These are phyloP conservation scores for Geotrichum aggregatum DNA, from an alignment of 1,139 yeast genomes.

Conservation along the genomic window DNA sequence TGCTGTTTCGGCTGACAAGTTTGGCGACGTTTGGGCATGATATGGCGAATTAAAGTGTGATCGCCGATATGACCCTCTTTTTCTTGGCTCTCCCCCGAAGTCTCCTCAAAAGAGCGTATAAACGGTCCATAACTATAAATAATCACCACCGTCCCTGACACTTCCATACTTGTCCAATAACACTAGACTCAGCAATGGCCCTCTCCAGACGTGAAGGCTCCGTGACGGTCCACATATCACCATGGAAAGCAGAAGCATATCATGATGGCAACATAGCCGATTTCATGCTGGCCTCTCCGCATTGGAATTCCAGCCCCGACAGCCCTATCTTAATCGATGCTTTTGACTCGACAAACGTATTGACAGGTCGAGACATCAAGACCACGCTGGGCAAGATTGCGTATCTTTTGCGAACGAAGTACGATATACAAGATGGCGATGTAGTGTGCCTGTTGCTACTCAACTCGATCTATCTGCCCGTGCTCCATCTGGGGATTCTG, in stretches of 20 bases:
- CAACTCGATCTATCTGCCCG: constrained; percentile 35
- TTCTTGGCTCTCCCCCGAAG: too few species aligned
- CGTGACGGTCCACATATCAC: constrained; percentile 18
- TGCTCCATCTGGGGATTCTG: constrained; percentile 36
- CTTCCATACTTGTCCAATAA: too few species aligned
- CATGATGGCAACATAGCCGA: constrained; percentile 20
- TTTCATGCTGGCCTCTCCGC: constrained; percentile 15
- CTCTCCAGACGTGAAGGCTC: constrained; percentile 11
- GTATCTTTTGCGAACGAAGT: constrained; percentile 27
- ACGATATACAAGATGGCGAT: constrained; percentile 31
- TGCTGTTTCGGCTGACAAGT: background rate
- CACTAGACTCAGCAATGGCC: background rate
- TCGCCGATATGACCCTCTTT: too few species aligned
- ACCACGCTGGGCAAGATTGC: constrained; percentile 28
- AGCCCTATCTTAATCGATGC: constrained; percentile 20
- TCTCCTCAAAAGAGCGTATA: too few species aligned
- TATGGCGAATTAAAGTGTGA: too few species aligned
- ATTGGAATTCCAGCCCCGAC: background rate
- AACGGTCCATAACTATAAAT: too few species aligned
- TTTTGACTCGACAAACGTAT: constrained; percentile 8
- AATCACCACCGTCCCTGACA: too few species aligned
- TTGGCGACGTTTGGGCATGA: background rate
- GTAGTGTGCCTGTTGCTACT: constrained; percentile 36
- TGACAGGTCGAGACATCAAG: constrained; percentile 28
- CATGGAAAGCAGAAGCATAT: constrained; percentile 10